Percentiles rank a stretch among this genome's conserved stretches.
Evolutionary conservation across 768 basidiomycete genomes (phyloP).

Genomic region (Suillus brevipes): DNA sequence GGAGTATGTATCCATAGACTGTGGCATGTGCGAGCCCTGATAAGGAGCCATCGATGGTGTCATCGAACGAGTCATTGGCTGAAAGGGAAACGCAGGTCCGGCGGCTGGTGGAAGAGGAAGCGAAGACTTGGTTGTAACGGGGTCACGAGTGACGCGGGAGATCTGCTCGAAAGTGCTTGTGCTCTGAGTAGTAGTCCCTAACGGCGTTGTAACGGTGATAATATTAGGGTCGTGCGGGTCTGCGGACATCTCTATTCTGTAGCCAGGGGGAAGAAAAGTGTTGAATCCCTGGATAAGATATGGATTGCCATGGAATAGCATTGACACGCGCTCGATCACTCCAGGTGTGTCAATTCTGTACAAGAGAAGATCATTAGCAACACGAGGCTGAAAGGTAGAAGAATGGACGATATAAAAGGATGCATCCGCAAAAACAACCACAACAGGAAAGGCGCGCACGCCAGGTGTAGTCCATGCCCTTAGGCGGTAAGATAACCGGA

Average conservation of each 20-base stretch:
- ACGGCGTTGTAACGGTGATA: conserved; percentile 81
- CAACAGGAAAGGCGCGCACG: conserved; percentile 2
- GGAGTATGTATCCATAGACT: conserved; percentile 41
- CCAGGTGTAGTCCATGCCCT: not conserved
- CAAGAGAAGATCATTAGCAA: conserved; percentile 13
- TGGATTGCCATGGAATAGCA: conserved; percentile 88
- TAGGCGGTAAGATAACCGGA: conserved; percentile 7
- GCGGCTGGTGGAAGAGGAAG: conserved; percentile 30
- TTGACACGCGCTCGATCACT: conserved; percentile 93
- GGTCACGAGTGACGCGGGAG: conserved; percentile 24
- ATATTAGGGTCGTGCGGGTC: conserved; percentile 70
- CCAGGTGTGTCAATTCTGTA: conserved; percentile 94
- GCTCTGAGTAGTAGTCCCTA: conserved; percentile 68
- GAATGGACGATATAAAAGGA: conserved; percentile 13
- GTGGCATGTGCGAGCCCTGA: conserved; percentile 34
- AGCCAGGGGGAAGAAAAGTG: conserved; percentile 92
- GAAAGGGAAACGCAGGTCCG: conserved; percentile 32
- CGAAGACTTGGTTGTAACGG: conserved; percentile 21
- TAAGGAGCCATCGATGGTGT: conserved; percentile 61
- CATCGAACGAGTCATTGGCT: conserved; percentile 6
- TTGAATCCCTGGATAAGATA: conserved; percentile 96
- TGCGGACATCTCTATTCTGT: conserved; percentile 83
- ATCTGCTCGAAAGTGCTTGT: conserved; percentile 44
- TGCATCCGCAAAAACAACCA: not conserved
- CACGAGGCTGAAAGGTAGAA: conserved; percentile 14